Evolutionary conservation across 2,329 filamentous ascomycete species (phyloP).

Genomic region (Xylariaceae sp.): DNA sequence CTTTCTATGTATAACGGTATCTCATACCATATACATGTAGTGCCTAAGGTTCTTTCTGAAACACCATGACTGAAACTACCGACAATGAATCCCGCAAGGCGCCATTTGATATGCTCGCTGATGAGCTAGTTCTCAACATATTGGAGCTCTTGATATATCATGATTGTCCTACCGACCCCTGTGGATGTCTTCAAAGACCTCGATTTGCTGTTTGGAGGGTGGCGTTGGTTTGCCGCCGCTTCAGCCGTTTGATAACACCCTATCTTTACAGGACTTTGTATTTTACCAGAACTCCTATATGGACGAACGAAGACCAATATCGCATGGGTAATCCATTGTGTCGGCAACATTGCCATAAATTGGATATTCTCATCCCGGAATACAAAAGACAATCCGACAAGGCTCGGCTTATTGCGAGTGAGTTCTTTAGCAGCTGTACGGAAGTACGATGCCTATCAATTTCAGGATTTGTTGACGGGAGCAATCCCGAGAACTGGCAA

Average conservation of each 20-base stretch:
- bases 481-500: not conserved
- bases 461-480: not conserved
- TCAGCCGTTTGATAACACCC: not conserved
- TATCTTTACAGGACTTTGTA: not conserved
- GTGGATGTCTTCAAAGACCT: not conserved
- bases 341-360: not conserved
- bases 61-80: not conserved
- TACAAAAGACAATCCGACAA: too few species aligned
- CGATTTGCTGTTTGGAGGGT: not conserved
- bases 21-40: not conserved
- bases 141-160: not conserved
- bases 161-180: not conserved
- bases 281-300: not conserved
- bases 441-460: not conserved
- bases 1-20: not conserved
- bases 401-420: not conserved
- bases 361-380: too few species aligned
- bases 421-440: not conserved
- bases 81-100: not conserved
- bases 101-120: not conserved
- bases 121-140: not conserved
- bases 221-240: not conserved
- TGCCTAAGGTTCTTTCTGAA: not conserved
- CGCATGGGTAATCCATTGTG: too few species aligned
- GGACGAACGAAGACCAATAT: too few species aligned